These are phyloP conservation scores for Dictyostelium purpureum DNA, from an alignment of 78 protist genomes.

Conservation along the genomic window DNA sequence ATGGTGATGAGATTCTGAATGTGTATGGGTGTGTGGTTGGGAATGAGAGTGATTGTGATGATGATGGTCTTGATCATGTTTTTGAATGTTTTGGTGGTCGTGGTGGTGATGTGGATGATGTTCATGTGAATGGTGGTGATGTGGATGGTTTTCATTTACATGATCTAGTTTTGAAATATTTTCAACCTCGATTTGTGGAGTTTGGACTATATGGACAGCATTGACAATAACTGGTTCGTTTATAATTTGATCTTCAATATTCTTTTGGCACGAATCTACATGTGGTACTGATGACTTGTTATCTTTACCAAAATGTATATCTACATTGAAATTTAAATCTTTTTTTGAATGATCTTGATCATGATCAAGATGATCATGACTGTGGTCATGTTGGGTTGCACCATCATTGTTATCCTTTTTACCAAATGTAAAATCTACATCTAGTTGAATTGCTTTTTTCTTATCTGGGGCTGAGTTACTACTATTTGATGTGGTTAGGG, in stretches of 20 bases:
- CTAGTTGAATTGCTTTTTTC: background rate
- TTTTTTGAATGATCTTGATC: background rate
- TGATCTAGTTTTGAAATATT: background rate
- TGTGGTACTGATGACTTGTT: no score
- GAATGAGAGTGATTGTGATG: conserved; percentile 1
- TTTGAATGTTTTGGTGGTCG: background rate
- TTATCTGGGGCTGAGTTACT: background rate
- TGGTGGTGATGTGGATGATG: background rate
- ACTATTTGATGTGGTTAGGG: background rate
- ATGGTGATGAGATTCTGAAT: no score
- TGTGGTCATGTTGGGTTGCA: background rate
- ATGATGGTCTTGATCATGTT: background rate
- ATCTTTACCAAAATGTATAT: no score
- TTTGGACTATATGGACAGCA: background rate
- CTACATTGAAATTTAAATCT: no score
- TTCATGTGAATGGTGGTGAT: background rate
- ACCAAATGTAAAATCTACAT: conserved; percentile 15
- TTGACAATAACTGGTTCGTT: background rate
- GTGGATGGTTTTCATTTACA: background rate
- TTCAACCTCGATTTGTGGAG: background rate
- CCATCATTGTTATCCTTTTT: background rate
- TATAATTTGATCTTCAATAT: no score
- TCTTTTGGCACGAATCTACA: no score
- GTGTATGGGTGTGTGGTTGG: no score
- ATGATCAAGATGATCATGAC: background rate